Base-by-base conservation (phyloP, 495 filamentous ascomycete species). In the Staphylotrichum tortipilum region DNA sequence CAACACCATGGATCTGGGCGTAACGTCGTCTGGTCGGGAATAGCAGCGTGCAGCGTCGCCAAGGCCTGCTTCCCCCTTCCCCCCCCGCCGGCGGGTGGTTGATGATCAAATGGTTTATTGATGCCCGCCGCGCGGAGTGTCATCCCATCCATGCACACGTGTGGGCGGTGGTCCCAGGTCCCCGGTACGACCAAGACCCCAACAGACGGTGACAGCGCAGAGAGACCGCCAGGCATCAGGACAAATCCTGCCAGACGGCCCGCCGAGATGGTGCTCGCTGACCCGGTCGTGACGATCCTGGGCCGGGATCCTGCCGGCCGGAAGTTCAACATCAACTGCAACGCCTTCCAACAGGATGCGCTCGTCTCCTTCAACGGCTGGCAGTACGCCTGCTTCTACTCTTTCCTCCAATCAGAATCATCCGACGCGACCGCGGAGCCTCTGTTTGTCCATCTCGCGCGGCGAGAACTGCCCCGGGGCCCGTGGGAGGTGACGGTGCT, bases 381-480 rank as follows among this genome's bases (percentile, higher is more conserved):
- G 59, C 73, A 76, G 50, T 77, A 76, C 47, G 67, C 63, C 30
- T 63, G 60, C 21, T 76, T 69, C 53, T 77, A 73, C 52, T 61
- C 55, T 54, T 55, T 55, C 31, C 52, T 64, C 0, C 43, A 54
- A n/a, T 45, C 51, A 18, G 29, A 35, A 1, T 40, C 40, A 6
- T 36, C 48, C 6, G 22, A 24, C 7, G 37, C 36, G 9, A 55
- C 45, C 26, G 2, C 42, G 18, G 65, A 73, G 50, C 63, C 66
- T 37, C 44, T 73, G 1, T 73, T 63, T 38, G 56, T 77, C 55
- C 69, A 70, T 18, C 49, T 76, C 1, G 68, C 68, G 11, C 65
- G 73, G 34, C 56, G 73, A 38, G 56, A 63, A 33, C 61, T 76
- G 7, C 63, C 63, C 2, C 41, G 41, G 1, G 56, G 64, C 0